phyloP scores from a whole-genome alignment of 495 filamentous ascomycete species.

The Lophiostoma macrostomum region DNA sequence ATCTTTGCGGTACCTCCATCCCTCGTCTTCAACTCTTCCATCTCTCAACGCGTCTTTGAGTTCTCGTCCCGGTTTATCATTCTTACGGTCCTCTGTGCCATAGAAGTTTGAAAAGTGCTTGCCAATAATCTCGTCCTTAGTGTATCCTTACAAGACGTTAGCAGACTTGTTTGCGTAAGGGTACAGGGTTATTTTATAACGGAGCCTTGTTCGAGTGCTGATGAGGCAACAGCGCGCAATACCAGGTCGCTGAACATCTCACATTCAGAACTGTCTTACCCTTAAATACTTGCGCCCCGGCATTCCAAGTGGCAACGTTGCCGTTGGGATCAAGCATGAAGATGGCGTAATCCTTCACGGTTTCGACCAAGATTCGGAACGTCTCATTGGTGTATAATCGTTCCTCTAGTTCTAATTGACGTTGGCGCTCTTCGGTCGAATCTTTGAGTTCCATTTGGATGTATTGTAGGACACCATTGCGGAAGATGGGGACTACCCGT shows the following conservation, averaged over 20 bases:
- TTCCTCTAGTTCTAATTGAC: constrained; percentile 35
- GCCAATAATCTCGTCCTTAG: constrained; percentile 55
- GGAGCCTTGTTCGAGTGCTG: no score
- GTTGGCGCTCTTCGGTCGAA: constrained; percentile 19
- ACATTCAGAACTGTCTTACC: no score
- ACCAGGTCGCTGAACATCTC: no score
- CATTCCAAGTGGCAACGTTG: constrained; percentile 60
- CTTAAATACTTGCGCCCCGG: constrained; percentile 59
- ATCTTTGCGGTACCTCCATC: constrained; percentile 64
- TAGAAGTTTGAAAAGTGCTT: constrained; percentile 65
- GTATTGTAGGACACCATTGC: constrained; percentile 15
- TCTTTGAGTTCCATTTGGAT: constrained; percentile 25
- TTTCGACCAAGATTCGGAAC: constrained; percentile 60
- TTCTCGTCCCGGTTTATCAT: constrained; percentile 54
- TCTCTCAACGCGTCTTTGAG: constrained; percentile 57
- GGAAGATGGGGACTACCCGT: constrained; percentile 22
- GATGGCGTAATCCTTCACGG: constrained; percentile 65
- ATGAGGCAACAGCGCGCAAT: no score
- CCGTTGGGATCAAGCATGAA: constrained; percentile 62
- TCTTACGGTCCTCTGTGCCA: constrained; percentile 51
- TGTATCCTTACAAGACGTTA: no score
- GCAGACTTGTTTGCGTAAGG: no score
- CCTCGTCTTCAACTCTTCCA: constrained; percentile 62
- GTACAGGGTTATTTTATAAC: no score
- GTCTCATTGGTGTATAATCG: constrained; percentile 55